phyloP scores from a whole-genome alignment of 2,329 filamentous ascomycete species.

The Talaromyces sp. region DNA sequence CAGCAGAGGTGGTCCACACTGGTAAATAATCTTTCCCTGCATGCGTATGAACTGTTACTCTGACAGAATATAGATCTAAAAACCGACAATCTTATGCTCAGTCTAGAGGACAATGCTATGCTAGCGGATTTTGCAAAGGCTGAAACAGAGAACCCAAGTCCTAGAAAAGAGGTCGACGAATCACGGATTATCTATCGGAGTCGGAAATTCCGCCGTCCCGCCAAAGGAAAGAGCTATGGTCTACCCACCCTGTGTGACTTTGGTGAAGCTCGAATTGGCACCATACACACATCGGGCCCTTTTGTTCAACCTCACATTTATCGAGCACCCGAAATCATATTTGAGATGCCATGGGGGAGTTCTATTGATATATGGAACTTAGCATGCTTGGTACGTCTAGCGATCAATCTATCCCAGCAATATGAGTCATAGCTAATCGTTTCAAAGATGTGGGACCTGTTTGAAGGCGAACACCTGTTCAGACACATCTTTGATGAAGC shows the following conservation, averaged over 20 bases:
- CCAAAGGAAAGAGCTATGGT: constrained; percentile 21
- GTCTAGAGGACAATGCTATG: constrained; percentile 28
- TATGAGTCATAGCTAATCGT: not conserved
- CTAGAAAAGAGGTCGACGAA: constrained; percentile 23
- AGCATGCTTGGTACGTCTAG: constrained; percentile 40
- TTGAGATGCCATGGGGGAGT: constrained; percentile 43
- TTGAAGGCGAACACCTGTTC: constrained; percentile 47
- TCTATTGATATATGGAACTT: constrained; percentile 52
- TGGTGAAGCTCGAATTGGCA: constrained; percentile 33
- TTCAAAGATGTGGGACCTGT: constrained; percentile 46
- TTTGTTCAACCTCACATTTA: constrained; percentile 34
- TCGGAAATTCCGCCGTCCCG: constrained; percentile 23
- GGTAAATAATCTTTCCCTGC: constrained; percentile 22
- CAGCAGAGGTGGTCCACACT: constrained; percentile 30
- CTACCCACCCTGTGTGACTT: constrained; percentile 36
- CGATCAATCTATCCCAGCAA: too few species aligned
- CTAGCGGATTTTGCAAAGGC: constrained; percentile 29
- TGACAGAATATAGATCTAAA: constrained; percentile 36
- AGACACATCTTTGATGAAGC: constrained; percentile 23
- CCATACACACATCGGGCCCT: not conserved
- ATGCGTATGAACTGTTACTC: not conserved
- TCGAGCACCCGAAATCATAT: constrained; percentile 44
- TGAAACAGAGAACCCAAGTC: constrained; percentile 27
- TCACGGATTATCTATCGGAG: not conserved
- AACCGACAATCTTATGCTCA: constrained; percentile 41